These are phyloP conservation scores for Apiosordaria backusii DNA, from an alignment of 495 filamentous ascomycete species.

Conservation along the genomic window DNA sequence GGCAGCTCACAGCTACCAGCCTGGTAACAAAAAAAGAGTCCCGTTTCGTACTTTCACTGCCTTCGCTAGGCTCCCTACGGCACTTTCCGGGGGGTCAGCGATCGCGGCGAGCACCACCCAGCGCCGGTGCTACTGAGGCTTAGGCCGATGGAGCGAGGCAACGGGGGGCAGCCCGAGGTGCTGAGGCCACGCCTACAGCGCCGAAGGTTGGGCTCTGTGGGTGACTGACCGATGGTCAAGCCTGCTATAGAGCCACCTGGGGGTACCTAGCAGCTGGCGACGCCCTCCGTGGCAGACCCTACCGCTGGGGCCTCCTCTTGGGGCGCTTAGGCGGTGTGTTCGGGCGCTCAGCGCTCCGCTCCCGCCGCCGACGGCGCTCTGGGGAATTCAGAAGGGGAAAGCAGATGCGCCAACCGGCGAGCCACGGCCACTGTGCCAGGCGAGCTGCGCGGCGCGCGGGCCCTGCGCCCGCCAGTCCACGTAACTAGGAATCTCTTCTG, in stretches of 20 bases:
- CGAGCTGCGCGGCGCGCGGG: conserved; percentile 12
- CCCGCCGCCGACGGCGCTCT: conserved; percentile 19
- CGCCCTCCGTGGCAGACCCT: conserved; percentile 17
- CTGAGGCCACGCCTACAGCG: conserved; percentile 4
- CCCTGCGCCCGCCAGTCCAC: conserved; percentile 17
- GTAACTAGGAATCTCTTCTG: conserved; percentile 26
- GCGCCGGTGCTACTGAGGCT: conserved; percentile 6
- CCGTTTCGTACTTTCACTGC: conserved; percentile 15
- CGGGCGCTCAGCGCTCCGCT: background rate
- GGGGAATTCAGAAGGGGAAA: conserved; percentile 25
- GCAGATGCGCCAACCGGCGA: conserved; percentile 17
- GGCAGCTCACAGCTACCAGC: conserved; percentile 11
- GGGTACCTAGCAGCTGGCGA: conserved; percentile 41
- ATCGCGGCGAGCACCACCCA: conserved; percentile 13
- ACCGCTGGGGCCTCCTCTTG: conserved; percentile 17
- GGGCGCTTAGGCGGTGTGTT: conserved; percentile 16
- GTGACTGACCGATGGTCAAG: conserved; percentile 47
- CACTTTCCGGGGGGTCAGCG: conserved; percentile 13
- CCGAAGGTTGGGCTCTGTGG: conserved; percentile 47
- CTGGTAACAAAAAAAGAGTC: background rate
- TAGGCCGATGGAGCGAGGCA: background rate
- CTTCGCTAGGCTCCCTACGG: conserved; percentile 19
- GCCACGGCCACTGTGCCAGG: conserved; percentile 20
- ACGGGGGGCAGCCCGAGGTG: background rate
- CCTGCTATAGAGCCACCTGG: conserved; percentile 40